Percentiles rank a stretch among this genome's conserved stretches.
phyloP scores from a whole-genome alignment of 108 stramenopile genomes.

The Skeletonema potamos region DNA sequence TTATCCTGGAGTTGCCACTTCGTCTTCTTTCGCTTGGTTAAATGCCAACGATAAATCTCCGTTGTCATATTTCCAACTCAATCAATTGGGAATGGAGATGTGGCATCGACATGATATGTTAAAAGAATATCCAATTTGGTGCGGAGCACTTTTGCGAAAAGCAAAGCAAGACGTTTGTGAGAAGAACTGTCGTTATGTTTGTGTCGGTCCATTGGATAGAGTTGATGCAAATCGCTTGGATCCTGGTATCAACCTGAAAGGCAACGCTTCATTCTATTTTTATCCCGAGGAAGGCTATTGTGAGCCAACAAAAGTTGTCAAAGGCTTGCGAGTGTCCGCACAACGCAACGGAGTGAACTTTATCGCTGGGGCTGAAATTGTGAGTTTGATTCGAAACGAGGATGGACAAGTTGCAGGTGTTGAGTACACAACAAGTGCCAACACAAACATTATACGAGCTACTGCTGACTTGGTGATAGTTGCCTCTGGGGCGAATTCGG shows the following conservation, averaged over 20 bases:
- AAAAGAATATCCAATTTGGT: conserved; percentile 45
- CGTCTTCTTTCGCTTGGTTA: conserved; percentile 68
- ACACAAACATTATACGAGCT: neutral
- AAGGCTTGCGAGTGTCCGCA: conserved; percentile 39
- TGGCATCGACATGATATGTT: conserved; percentile 54
- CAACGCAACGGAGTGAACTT: conserved; percentile 42
- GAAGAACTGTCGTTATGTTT: conserved; percentile 1
- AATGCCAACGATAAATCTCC: conserved; percentile 71
- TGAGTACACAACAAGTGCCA: conserved; percentile 1
- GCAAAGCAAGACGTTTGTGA: neutral
- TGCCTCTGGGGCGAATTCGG: conserved; percentile 50
- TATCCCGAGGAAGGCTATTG: conserved; percentile 69
- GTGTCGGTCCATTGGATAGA: conserved; percentile 26
- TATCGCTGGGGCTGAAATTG: conserved; percentile 28
- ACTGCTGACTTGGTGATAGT: conserved; percentile 52
- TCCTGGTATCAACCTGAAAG: conserved; percentile 16
- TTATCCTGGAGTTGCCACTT: conserved; percentile 43
- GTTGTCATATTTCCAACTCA: conserved; percentile 47
- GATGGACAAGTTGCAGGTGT: conserved; percentile 21
- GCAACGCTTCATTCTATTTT: conserved; percentile 25
- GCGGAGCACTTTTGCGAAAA: conserved; percentile 53
- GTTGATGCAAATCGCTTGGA: conserved; percentile 23
- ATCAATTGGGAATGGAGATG: conserved; percentile 59
- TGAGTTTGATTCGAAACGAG: conserved; percentile 28
- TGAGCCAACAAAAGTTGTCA: conserved; percentile 48